Conservation (phyloP, 2,329 filamentous ascomycete species). For the Dactylella cylindrospora region DNA sequence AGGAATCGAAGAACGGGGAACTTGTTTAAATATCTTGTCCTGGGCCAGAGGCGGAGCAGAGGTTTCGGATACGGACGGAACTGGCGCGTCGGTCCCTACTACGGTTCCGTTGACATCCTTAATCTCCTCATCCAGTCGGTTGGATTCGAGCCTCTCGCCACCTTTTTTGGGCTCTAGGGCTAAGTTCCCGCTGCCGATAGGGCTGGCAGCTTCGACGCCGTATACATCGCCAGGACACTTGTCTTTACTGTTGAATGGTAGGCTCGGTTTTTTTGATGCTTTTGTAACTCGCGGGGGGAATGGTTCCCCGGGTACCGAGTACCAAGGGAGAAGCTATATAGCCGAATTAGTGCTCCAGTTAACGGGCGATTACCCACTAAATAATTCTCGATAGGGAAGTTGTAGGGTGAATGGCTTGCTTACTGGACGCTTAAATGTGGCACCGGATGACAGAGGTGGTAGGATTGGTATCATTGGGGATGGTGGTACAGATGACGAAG, state of each 20-base stretch:
- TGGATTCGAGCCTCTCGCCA: conserved; percentile 1
- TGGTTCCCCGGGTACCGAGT: conserved; percentile 54
- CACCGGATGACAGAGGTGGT: conserved; percentile 1
- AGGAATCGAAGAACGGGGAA: conserved; percentile 43
- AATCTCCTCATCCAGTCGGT: not conserved
- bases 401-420: not conserved
- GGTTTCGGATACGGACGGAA: conserved; percentile 52
- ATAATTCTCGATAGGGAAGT: not conserved
- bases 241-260: not conserved
- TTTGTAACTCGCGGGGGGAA: conserved; percentile 55
- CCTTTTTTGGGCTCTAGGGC: conserved; percentile 10
- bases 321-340: conserved; percentile 55
- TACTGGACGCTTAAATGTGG: conserved; percentile 18
- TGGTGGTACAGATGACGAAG: conserved; percentile 20
- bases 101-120: conserved; percentile 54
- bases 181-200: not conserved
- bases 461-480: conserved; percentile 19
- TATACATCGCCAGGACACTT: conserved; percentile 3
- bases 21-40: conserved; percentile 46
- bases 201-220: not conserved
- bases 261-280: conserved; percentile 1
- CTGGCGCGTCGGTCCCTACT: conserved; percentile 55
- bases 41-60: conserved; percentile 53
- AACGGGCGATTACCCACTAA: not conserved
- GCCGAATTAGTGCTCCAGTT: conserved; percentile 8